A percentile compares a stretch with the other conserved stretches of the same genome.
Evolutionary conservation across 192 early-diverging fungal species (phyloP).

Genomic region (Coemansia guatemalensis): DNA sequence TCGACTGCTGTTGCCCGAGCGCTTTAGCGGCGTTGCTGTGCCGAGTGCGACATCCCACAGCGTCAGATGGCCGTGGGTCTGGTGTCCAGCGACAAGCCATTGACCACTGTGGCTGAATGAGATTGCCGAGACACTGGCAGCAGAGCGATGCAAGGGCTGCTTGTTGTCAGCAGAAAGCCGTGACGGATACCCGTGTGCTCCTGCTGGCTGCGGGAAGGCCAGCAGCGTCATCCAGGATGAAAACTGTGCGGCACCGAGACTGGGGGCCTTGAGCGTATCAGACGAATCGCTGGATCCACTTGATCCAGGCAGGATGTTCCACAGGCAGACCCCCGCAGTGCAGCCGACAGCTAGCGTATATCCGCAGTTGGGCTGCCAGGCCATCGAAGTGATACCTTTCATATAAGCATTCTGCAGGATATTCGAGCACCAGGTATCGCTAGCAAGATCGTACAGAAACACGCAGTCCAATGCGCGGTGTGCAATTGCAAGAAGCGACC

Average conservation of each 20-base stretch:
- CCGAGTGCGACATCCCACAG: slow-evolving; percentile 53
- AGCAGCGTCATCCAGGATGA: slow-evolving; percentile 51
- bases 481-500: slow-evolving; percentile 65
- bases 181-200: slow-evolving; percentile 9
- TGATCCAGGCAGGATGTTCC: slow-evolving; percentile 35
- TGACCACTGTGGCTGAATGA: slow-evolving; percentile 48
- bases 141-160: slow-evolving; percentile 13
- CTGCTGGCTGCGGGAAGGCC: slow-evolving; percentile 23
- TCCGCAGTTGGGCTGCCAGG: slow-evolving; percentile 52
- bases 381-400: slow-evolving; percentile 45
- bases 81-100: slow-evolving; percentile 46
- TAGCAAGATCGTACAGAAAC: slow-evolving; percentile 67
- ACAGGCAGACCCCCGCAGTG: slow-evolving; percentile 45
- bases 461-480: slow-evolving; percentile 63
- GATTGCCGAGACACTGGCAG: slow-evolving; percentile 41
- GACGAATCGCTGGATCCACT: background rate
- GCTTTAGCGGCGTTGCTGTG: slow-evolving; percentile 42
- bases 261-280: slow-evolving; percentile 19
- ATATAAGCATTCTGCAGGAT: slow-evolving; percentile 42
- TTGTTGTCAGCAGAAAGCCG: slow-evolving; percentile 7
- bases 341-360: slow-evolving; percentile 49
- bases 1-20: slow-evolving; percentile 36
- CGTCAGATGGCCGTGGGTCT: slow-evolving; percentile 39
- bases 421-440: slow-evolving; percentile 55
- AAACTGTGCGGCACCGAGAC: slow-evolving; percentile 27